Evolutionary conservation across 768 basidiomycete genomes (phyloP), one percentile per base, ranked within the genome.

Genomic region (Pleurotus platypus): DNA sequence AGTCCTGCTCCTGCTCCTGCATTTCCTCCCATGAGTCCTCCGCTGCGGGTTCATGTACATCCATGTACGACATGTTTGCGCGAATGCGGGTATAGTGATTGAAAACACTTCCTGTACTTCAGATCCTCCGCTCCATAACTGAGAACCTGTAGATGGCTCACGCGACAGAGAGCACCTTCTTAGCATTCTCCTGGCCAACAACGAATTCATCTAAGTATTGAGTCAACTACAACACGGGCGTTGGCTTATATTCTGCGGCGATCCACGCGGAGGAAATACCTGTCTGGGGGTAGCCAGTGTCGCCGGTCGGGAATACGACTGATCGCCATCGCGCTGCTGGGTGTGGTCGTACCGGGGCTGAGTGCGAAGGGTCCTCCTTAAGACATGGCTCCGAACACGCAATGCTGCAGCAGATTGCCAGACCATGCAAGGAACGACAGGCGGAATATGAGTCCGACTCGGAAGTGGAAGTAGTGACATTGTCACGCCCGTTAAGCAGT

Each of bases 91-190:
- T 94, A 68, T 94, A 97, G 70, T 97, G 95, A 63, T 97, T 96
- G 79, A 87, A 97, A 1, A 96, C 92, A 30, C 94, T 96, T 49
- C 40, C 30, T 35, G 9, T 11, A 11, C 30, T 35, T 35, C 30
- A 35, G 30, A 35, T 35, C 9, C 8, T 42, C 37, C 58, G 37
- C 58, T 49, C 50, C 8, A 18, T 27, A 48, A 37, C n/a, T 13
- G 40, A 27, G 61, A 26, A 48, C 46, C 2, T 35, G 37, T 24
- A 48, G 45, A 54, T 46, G 24, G 83, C 92, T 68, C 72, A 94
- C 93, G 94, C 95, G 47, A 98, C 95, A 38, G 92, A 90, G 30
- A 98, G 81, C 20, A 91, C 87, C 67, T 94, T 93, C 82, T 98
- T 98, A 2, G 95, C 94, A 58, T 79, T 82, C 62, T 92, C 89